Base-by-base conservation (phyloP, 345 rosid genomes). In the Syzygium aqueum region DNA sequence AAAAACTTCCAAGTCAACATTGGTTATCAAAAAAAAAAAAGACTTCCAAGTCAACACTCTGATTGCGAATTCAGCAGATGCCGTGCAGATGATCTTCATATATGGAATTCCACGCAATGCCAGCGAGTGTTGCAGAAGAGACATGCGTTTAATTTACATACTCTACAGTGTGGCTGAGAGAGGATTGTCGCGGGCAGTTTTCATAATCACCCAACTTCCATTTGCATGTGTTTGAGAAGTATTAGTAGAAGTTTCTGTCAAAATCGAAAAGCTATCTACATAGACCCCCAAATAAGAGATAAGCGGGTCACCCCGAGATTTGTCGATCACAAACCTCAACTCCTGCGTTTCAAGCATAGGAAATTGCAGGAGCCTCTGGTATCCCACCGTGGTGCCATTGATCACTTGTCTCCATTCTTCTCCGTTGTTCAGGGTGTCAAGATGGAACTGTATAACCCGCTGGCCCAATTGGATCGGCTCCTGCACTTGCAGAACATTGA, bases 391-490 rank as follows among this genome's bases (percentile, higher is more conserved):
- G 7, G 96, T 95, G 88, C 96, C 98, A 7, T 57, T 89, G 80
- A 87, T 89, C 89, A 95, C 92, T 87, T 54, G 89, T 87, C 85
- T 91, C 99, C 99, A 97, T 14, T 88, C 61, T 27, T 94, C 92
- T 28, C 86, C 90, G 16, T 85, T 65, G 56, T 77, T 90, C 43
- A 51, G 65, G 85, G 88, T 82, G 89, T 94, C 94, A 4, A 97
- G 88, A 90, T 95, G 95, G 92, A 94, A 97, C 54, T 88, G 77
- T 0, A 86, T 89, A 6, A 97, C 53, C 65, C 98, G 92, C 88
- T 97, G 98, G 85, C 99, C 99, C 95, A 97, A 94, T 49, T 97
- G 97, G 87, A 97, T 95, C 10, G 97, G 98, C 91, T 97, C 99
- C 89, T 90, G 94, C 85, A 95, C 89, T 89, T 91, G 94, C 87